Base-by-base conservation (phyloP, 1,284 basidiomycete species). In the Vanrija pseudolonga region DNA sequence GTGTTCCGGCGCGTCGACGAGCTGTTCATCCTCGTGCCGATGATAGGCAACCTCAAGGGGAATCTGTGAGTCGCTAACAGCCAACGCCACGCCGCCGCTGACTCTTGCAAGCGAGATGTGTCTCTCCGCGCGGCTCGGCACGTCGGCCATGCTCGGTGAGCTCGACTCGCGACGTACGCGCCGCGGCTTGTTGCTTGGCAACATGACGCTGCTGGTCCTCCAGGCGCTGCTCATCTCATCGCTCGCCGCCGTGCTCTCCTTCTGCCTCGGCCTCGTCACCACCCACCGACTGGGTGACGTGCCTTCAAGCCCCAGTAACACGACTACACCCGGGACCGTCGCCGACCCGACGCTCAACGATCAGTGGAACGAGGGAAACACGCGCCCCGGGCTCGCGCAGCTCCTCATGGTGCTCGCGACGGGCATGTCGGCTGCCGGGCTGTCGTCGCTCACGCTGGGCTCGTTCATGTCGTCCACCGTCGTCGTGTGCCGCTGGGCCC, bases 21-120 rank as follows among this genome's bases (percentile, higher is more conserved):
- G 73, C 85, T 98, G 54, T 94, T 98, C 67, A 94, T 98, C 80
- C 89, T 98, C 55, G 87, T 97, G 8, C 94, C 95, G 12, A 93
- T 96, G 64, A 80, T 98, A 20, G 74, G 95, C 63, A 98, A 98
- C 67, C 84, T 98, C 59, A 97, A 97, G 71, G 95, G 95, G 17
- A 97, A 97, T 66, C 83, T 98, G 44, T 93, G 95, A 76, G 94
- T 95, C 9, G 19, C 20, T 24, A 8, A 18, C 4, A 18, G 20
- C 26, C 26, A 11, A 26, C 6, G 11, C 26, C 7, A 9, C 14
- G 19, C 22, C n/a, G n/a, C 20, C 19, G 23, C 37, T 48, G 37
- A 40, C 38, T n/a, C n/a, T 3, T 26, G 7, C 11, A 23, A 56
- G 55, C 84, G 32, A 90, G 49, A 73, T 73, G 72, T 73, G 72